Percentiles rank a stretch among this genome's conserved stretches.
Evolutionary conservation across 305 asterid species (phyloP).

Genomic region (Andrographis paniculata): DNA sequence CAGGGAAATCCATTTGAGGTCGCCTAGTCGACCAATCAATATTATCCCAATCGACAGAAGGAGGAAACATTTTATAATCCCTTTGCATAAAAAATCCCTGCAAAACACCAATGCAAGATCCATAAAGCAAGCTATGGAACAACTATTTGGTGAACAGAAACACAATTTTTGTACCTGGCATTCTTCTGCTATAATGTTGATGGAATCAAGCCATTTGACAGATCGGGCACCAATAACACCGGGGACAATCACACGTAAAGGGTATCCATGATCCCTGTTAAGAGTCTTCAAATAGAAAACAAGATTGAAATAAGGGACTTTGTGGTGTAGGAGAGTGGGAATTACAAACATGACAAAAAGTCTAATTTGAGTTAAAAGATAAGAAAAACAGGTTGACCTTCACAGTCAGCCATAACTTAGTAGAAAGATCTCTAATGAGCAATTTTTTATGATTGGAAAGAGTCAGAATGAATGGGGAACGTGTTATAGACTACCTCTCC

Average conservation of each 20-base stretch:
- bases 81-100: constrained; percentile 95
- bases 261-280: constrained; percentile 97
- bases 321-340: neutral
- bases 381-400: too few species aligned
- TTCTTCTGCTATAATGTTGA: constrained; percentile 66
- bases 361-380: too few species aligned
- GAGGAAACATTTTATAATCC: constrained; percentile 97
- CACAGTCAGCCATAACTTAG: too few species aligned
- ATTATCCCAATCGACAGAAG: constrained; percentile 91
- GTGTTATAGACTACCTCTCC: constrained; percentile 52
- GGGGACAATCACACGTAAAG: constrained; percentile 90
- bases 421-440: neutral
- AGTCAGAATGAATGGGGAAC: neutral
- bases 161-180: constrained; percentile 48
- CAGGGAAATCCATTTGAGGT: constrained; percentile 90
- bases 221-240: constrained; percentile 98
- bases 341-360: neutral
- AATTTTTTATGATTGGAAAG: neutral
- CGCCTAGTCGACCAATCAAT: constrained; percentile 85
- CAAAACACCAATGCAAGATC: constrained; percentile 19
- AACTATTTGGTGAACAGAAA: constrained; percentile 15
- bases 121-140: constrained; percentile 11
- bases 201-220: constrained; percentile 89
- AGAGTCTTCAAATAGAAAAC: constrained; percentile 34
- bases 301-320: neutral